Percentiles rank a stretch among this genome's conserved stretches.
These are phyloP conservation scores for Haplographium delicatum DNA, from an alignment of 495 filamentous ascomycete species.

Conservation along the genomic window DNA sequence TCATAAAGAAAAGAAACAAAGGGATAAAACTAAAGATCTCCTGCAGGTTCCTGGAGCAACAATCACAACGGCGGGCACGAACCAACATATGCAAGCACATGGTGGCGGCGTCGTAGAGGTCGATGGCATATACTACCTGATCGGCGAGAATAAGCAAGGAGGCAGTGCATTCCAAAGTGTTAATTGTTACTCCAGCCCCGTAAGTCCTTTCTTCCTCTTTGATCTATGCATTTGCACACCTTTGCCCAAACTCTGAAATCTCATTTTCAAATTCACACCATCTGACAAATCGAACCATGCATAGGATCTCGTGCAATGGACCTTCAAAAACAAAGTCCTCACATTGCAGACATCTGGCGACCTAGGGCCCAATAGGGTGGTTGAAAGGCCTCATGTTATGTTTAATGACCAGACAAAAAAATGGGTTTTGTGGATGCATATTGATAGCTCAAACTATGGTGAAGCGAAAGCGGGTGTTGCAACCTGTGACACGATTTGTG, in stretches of 20 bases:
- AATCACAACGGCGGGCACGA: conserved; percentile 38
- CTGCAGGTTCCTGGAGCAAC: conserved; percentile 46
- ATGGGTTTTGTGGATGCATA: conserved; percentile 60
- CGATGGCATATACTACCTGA: conserved; percentile 52
- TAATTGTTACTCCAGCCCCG: conserved; percentile 43
- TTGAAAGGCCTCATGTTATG: conserved; percentile 62
- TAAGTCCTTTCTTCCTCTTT: conserved; percentile 1
- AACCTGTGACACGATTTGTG: conserved; percentile 53
- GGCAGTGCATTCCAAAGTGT: conserved; percentile 55
- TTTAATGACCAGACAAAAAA: conserved; percentile 41
- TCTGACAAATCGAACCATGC: too few species aligned
- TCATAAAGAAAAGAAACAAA: too few species aligned
- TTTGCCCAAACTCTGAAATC: conserved; percentile 29
- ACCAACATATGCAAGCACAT: conserved; percentile 59
- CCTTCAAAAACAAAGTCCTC: conserved; percentile 49
- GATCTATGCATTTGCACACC: conserved; percentile 18
- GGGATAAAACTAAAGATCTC: too few species aligned
- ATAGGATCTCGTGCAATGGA: conserved; percentile 58
- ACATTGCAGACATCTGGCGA: conserved; percentile 46
- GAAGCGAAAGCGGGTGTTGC: conserved; percentile 63
- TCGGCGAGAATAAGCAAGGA: conserved; percentile 61
- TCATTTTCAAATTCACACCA: too few species aligned
- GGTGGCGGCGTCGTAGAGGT: conserved; percentile 30
- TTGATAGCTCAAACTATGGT: conserved; percentile 55
- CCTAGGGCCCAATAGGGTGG: conserved; percentile 53